These are phyloP conservation scores for Ceratobasidium sp. DNA, from an alignment of 1,284 basidiomycete genomes.

Conservation along the genomic window DNA sequence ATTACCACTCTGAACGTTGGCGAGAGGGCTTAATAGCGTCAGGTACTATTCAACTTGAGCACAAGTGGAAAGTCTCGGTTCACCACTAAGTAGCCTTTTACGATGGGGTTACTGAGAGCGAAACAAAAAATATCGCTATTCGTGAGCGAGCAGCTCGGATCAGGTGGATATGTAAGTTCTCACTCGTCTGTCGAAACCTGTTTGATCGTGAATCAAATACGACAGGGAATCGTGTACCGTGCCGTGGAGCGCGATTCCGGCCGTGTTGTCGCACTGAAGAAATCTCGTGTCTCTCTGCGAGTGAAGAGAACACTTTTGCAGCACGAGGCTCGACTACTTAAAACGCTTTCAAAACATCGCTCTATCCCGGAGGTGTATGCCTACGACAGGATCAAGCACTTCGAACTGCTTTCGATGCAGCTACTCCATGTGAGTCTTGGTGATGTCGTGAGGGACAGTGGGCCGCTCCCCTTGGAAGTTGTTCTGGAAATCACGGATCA, in stretches of 20 bases:
- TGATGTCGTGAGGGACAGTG: not conserved
- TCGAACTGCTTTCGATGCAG: constrained; percentile 49
- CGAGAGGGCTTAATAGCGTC: too few species aligned
- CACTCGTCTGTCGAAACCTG: not conserved
- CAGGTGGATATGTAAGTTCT: not conserved
- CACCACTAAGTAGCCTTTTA: not conserved
- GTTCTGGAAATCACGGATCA: not conserved
- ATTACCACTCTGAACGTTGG: too few species aligned
- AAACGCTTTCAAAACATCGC: constrained; percentile 46
- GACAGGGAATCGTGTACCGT: not conserved
- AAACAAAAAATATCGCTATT: not conserved
- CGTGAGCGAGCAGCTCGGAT: not conserved
- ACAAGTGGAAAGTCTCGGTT: not conserved
- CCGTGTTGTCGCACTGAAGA: constrained; percentile 23
- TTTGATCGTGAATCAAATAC: not conserved
- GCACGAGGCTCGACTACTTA: constrained; percentile 46
- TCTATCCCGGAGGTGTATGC: constrained; percentile 46
- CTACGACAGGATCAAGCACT: constrained; percentile 44
- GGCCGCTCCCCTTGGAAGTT: not conserved
- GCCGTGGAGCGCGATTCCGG: not conserved
- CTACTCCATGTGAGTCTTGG: not conserved
- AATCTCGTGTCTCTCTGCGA: too few species aligned
- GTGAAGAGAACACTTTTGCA: constrained; percentile 43
- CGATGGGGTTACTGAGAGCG: not conserved
- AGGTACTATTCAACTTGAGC: too few species aligned